Conservation (phyloP, 768 basidiomycete genomes). For the Pisolithus microcarpus region DNA sequence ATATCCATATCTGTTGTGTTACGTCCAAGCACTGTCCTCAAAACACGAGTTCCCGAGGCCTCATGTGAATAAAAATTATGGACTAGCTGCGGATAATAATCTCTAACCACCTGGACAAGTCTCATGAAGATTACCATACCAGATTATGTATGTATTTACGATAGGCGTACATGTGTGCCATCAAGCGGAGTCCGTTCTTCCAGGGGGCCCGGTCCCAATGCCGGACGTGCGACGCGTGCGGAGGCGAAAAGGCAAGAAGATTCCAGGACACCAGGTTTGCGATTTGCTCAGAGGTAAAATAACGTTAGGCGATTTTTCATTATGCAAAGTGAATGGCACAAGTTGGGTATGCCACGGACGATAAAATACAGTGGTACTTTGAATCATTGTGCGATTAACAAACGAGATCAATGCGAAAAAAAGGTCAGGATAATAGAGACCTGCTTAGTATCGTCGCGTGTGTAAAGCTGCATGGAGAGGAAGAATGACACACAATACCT, state of each 20-base stretch:
- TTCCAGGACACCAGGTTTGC: no score
- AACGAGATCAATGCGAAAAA: background rate
- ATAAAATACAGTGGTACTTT: constrained; percentile 1
- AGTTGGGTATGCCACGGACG: background rate
- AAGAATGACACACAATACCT: background rate
- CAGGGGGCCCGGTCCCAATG: no score
- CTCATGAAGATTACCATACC: background rate
- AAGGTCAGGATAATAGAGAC: background rate
- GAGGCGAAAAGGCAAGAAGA: no score
- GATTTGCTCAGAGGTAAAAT: no score
- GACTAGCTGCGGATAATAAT: background rate
- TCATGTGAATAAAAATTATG: background rate
- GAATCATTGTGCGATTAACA: background rate
- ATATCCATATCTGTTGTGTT: background rate
- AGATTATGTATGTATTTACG: background rate
- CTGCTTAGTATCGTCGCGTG: background rate
- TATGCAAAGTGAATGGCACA: background rate
- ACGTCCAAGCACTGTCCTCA: no score
- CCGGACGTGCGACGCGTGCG: no score
- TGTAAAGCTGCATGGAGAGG: background rate
- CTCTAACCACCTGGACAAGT: background rate
- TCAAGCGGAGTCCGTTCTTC: no score
- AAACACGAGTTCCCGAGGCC: background rate
- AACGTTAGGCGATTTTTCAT: no score
- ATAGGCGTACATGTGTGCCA: no score